Percentiles rank a stretch among this genome's conserved stretches.
Evolutionary conservation across 495 filamentous ascomycete genomes (phyloP).

Genomic region (Oleoguttula mirabilis): DNA sequence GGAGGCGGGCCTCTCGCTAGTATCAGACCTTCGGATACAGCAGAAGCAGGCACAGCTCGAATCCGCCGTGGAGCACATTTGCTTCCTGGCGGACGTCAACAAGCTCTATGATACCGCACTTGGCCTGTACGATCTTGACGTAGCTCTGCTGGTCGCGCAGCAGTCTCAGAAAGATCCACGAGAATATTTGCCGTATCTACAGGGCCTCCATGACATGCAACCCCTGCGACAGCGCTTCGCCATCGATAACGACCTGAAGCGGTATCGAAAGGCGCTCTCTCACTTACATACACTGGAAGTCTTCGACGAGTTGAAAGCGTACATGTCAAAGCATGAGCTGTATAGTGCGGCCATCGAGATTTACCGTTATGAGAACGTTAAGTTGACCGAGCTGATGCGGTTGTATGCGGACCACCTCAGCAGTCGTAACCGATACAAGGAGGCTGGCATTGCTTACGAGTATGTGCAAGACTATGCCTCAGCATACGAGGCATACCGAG

Average conservation of each 20-base stretch:
- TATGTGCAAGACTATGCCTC: slow-evolving; percentile 58
- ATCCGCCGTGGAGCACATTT: slow-evolving; percentile 85
- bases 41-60: slow-evolving; percentile 50
- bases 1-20: slow-evolving; percentile 68
- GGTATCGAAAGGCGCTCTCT: slow-evolving; percentile 60
- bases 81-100: slow-evolving; percentile 89
- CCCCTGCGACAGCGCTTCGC: slow-evolving; percentile 58
- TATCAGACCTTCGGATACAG: slow-evolving; percentile 51
- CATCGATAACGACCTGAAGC: slow-evolving; percentile 77
- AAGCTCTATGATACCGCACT: slow-evolving; percentile 83
- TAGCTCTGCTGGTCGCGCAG: slow-evolving; percentile 82
- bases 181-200: slow-evolving; percentile 91
- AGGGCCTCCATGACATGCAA: slow-evolving; percentile 64
- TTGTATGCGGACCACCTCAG: slow-evolving; percentile 72
- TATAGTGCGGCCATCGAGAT: slow-evolving; percentile 64
- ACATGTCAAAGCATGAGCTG: slow-evolving; percentile 65
- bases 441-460: slow-evolving; percentile 82
- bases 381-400: slow-evolving; percentile 49
- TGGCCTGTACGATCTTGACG: slow-evolving; percentile 80
- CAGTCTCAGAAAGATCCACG: slow-evolving; percentile 91
- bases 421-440: slow-evolving; percentile 59
- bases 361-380: slow-evolving; percentile 66
- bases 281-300: slow-evolving; percentile 56
- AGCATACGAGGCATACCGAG: slow-evolving; percentile 68
- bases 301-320: slow-evolving; percentile 64